Percentiles rank a stretch among this genome's conserved stretches.
These are phyloP conservation scores for Cyberlindnera maclurae DNA, from an alignment of 805 yeast genomes.

Conservation along the genomic window DNA sequence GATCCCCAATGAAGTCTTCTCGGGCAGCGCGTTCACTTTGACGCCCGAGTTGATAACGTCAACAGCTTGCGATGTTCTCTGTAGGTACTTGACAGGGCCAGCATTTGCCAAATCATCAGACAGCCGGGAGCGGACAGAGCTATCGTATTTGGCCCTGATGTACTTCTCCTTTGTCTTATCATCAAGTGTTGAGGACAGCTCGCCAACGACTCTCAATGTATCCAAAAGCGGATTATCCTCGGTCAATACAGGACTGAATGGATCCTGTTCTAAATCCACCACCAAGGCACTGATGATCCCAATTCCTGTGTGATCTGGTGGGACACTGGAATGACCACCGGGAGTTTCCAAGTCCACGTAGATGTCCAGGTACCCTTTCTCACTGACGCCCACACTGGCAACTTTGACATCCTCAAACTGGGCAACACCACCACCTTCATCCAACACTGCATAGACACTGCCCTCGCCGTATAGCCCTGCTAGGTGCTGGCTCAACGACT, in stretches of 20 bases:
- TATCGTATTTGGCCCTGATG: constrained; percentile 29
- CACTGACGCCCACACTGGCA: constrained; percentile 45
- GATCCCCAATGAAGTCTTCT: constrained; percentile 36
- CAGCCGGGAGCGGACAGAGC: constrained; percentile 30
- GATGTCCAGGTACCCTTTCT: constrained; percentile 54
- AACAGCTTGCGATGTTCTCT: constrained; percentile 46
- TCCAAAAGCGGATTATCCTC: constrained; percentile 51
- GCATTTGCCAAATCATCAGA: constrained; percentile 15
- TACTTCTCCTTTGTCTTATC: constrained; percentile 15
- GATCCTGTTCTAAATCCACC: constrained; percentile 47
- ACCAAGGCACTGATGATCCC: constrained; percentile 34
- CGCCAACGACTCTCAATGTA: constrained; percentile 28
- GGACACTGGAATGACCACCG: constrained; percentile 77
- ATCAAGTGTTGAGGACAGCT: constrained; percentile 6
- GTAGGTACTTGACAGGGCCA: constrained; percentile 27
- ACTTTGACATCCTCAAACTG: constrained; percentile 21
- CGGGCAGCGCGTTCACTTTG: constrained; percentile 74
- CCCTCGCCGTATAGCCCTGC: constrained; percentile 51
- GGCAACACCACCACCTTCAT: constrained; percentile 47
- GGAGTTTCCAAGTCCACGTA: constrained; percentile 45
- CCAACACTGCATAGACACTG: constrained; percentile 57
- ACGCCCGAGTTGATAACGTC: constrained; percentile 55
- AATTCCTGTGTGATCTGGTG: constrained; percentile 61
- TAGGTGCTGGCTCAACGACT: constrained; percentile 36
- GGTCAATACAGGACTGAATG: constrained; percentile 36